Conservation (phyloP, 2,329 filamentous ascomycete genomes). For the Colletotrichum sp. region DNA sequence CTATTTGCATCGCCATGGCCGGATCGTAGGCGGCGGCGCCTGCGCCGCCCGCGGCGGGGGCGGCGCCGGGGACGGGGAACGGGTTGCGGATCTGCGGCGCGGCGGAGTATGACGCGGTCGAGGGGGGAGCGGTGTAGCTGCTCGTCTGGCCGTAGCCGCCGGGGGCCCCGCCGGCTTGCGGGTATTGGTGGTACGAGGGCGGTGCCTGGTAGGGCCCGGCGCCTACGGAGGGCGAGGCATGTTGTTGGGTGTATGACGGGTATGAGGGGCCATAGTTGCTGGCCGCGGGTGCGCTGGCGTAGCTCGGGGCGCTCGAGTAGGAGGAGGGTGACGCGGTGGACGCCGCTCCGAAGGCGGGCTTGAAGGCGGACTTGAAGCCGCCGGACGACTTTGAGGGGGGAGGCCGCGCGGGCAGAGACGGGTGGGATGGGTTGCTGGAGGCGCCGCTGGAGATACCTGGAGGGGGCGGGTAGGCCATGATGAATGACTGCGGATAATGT, state of each 20-base stretch:
- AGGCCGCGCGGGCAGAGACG: conserved; percentile 79
- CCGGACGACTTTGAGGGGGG: conserved; percentile 59
- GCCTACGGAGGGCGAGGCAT: conserved; percentile 25
- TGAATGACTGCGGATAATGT: conserved; percentile 52
- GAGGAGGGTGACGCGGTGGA: conserved; percentile 38
- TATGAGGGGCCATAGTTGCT: conserved; percentile 50
- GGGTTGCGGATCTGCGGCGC: conserved; percentile 80
- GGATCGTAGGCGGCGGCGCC: conserved; percentile 66
- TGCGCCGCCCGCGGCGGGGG: conserved; percentile 5
- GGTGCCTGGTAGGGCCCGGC: conserved; percentile 22
- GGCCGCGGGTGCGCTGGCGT: conserved; percentile 38
- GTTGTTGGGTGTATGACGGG: conserved; percentile 41
- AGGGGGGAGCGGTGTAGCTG: conserved; percentile 34
- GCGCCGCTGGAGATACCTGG: conserved; percentile 68
- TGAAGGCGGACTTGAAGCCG: conserved; percentile 58
- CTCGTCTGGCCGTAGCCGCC: conserved; percentile 27
- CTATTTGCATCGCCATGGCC: conserved; percentile 89
- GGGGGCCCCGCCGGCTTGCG: conserved; percentile 30
- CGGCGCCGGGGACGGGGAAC: conserved; percentile 69
- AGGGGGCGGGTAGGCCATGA: conserved; percentile 88
- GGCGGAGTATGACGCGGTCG: conserved; percentile 47
- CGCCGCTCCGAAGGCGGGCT: conserved; percentile 29
- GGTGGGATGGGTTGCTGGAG: conserved; percentile 47
- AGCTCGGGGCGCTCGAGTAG: conserved; percentile 40
- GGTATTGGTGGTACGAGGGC: conserved; percentile 30